Evolutionary conservation across 2,329 filamentous ascomycete species (phyloP).

Genomic region (Emericellopsis cladophorae): DNA sequence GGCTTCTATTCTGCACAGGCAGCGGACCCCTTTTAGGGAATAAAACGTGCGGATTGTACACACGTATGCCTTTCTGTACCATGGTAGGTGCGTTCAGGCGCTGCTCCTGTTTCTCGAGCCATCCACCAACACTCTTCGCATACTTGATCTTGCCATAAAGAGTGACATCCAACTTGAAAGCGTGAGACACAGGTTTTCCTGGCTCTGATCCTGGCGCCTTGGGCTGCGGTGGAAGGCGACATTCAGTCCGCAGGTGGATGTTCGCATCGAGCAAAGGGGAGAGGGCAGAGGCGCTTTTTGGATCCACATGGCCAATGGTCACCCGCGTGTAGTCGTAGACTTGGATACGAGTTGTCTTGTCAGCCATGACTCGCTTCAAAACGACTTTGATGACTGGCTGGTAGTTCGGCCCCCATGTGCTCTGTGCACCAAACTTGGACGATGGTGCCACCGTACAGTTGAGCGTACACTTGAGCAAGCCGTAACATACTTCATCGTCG

Average conservation of each 20-base stretch:
- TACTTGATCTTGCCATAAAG: constrained; percentile 65
- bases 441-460: constrained; percentile 57
- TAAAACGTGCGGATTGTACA: constrained; percentile 64
- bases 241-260: constrained; percentile 55
- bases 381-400: constrained; percentile 68
- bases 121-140: constrained; percentile 51
- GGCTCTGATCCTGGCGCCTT: constrained; percentile 50
- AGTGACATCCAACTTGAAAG: constrained; percentile 57
- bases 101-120: constrained; percentile 50
- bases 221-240: constrained; percentile 55
- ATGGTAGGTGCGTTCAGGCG: constrained; percentile 54
- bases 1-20: constrained; percentile 6
- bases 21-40: constrained; percentile 23
- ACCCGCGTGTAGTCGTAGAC: constrained; percentile 60
- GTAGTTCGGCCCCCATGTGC: constrained; percentile 42
- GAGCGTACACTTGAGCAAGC: constrained; percentile 58
- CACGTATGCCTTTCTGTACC: constrained; percentile 53
- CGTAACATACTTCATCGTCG: constrained; percentile 68
- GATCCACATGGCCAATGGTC: constrained; percentile 67
- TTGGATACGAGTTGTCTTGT: constrained; percentile 48
- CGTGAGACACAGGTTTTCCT: constrained; percentile 47
- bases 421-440: constrained; percentile 49
- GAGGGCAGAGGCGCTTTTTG: constrained; percentile 52
- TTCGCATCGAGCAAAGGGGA: constrained; percentile 60
- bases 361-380: constrained; percentile 45